Percentiles rank a stretch among this genome's conserved stretches.
These are phyloP conservation scores for Alternaria sp. DNA, from an alignment of 2,329 filamentous ascomycete species.

Conservation along the genomic window DNA sequence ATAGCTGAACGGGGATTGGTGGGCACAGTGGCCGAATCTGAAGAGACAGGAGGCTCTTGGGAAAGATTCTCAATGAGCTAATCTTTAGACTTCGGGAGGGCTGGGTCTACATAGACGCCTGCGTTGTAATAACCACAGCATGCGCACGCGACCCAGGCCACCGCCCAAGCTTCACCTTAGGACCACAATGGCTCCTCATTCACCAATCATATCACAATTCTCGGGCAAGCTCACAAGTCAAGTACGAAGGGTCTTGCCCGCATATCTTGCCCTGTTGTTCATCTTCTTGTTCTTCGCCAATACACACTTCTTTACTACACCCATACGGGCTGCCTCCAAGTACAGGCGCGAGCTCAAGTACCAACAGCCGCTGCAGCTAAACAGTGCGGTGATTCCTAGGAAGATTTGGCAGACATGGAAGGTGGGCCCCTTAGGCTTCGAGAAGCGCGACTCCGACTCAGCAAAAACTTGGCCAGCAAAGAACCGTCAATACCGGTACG, in stretches of 20 bases:
- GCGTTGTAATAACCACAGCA: slow-evolving; percentile 45
- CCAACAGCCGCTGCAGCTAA: slow-evolving; percentile 42
- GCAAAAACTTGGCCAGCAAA: slow-evolving; percentile 72
- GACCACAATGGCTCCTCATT: slow-evolving; percentile 45
- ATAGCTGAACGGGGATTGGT: slow-evolving; percentile 14
- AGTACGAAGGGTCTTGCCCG: slow-evolving; percentile 47
- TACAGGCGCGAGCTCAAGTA: slow-evolving; percentile 49
- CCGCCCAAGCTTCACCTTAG: slow-evolving; percentile 46
- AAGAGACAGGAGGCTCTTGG: slow-evolving; percentile 17
- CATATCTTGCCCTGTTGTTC: slow-evolving; percentile 43
- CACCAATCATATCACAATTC: slow-evolving; percentile 47
- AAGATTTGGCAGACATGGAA: slow-evolving; percentile 86
- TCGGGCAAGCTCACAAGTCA: slow-evolving; percentile 46
- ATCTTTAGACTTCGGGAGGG: slow-evolving; percentile 18
- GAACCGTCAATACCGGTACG: slow-evolving; percentile 72
- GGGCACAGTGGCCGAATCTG: slow-evolving; percentile 6
- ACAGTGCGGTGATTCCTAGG: slow-evolving; percentile 59
- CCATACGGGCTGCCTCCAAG: slow-evolving; percentile 45
- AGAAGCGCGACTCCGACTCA: slow-evolving; percentile 66
- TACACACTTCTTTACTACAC: slow-evolving; percentile 45
- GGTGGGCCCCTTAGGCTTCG: slow-evolving; percentile 71
- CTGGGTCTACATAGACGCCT: slow-evolving; percentile 25
- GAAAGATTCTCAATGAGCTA: slow-evolving; percentile 26
- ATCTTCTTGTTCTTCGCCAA: slow-evolving; percentile 47
- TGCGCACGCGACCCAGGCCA: slow-evolving; percentile 45